Percentiles rank a stretch among this genome's conserved stretches.
These are phyloP conservation scores for Corylus heterophylla DNA, from an alignment of 306 rosid species.

Conservation along the genomic window DNA sequence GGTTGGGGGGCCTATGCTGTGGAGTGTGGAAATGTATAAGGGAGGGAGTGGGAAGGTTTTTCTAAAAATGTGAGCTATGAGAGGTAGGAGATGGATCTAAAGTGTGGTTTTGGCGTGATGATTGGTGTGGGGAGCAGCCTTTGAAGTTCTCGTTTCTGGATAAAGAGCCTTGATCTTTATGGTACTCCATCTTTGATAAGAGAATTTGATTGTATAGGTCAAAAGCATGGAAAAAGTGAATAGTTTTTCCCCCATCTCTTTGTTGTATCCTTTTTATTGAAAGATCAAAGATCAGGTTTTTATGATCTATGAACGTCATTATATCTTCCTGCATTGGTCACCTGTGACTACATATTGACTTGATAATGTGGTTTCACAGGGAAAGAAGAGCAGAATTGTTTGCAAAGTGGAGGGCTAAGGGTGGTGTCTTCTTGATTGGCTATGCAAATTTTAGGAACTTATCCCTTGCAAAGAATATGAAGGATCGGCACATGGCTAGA, in stretches of 20 bases:
- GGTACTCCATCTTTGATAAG: no score
- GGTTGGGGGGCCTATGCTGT: no score
- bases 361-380: conserved; percentile 48
- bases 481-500: conserved; percentile 68
- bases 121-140: no score
- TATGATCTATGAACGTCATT: neutral
- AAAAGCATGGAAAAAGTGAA: neutral
- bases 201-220: neutral
- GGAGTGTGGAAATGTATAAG: no score
- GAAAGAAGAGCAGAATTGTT: conserved; percentile 77
- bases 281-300: neutral
- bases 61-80: no score
- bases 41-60: no score
- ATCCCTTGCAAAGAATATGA: conserved; percentile 80
- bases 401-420: conserved; percentile 90
- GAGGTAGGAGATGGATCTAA: no score
- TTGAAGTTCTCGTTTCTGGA: no score
- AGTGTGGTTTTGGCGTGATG: no score
- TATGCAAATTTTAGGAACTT: conserved; percentile 84
- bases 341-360: conserved; percentile 17
- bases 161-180: no score
- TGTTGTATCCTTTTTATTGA: neutral
- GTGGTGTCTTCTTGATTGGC: conserved; percentile 91
- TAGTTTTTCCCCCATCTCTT: neutral
- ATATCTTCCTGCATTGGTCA: neutral